Evolutionary conservation across 192 early-diverging fungal species (phyloP).

Genomic region (Dispira parvispora): DNA sequence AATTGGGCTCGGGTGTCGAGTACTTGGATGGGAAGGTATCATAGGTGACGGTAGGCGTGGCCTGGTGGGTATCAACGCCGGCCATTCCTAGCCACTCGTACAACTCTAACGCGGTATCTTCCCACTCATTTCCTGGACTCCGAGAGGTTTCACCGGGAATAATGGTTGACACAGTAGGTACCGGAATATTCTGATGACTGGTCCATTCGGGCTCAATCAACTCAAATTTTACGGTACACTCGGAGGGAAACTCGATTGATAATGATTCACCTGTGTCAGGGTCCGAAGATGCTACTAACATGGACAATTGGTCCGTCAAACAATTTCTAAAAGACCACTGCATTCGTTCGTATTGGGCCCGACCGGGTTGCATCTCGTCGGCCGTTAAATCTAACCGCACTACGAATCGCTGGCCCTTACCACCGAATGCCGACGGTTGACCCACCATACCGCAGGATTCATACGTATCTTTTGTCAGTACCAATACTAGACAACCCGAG

Average conservation of each 20-base stretch:
- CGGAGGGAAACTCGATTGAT: no score
- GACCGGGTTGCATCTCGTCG: background rate
- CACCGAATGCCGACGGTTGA: background rate
- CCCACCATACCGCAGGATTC: slow-evolving; percentile 16
- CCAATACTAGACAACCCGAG: slow-evolving; percentile 13
- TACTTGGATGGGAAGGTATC: background rate
- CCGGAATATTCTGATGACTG: background rate
- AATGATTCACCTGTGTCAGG: no score
- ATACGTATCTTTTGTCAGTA: slow-evolving; percentile 19
- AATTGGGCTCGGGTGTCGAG: background rate
- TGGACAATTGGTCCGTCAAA: background rate
- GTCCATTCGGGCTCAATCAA: background rate
- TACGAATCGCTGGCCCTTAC: background rate
- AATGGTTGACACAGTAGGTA: background rate
- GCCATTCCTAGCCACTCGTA: slow-evolving; percentile 3
- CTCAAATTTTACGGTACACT: no score
- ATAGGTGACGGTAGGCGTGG: background rate
- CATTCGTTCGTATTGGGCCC: background rate
- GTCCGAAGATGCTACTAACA: background rate
- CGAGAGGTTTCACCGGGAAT: background rate
- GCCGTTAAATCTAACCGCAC: background rate
- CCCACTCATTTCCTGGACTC: background rate
- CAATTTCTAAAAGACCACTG: background rate
- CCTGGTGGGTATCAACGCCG: background rate
- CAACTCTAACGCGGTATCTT: background rate